phyloP scores from a whole-genome alignment of 331 rosid genomes.

The Arachis monticola region DNA sequence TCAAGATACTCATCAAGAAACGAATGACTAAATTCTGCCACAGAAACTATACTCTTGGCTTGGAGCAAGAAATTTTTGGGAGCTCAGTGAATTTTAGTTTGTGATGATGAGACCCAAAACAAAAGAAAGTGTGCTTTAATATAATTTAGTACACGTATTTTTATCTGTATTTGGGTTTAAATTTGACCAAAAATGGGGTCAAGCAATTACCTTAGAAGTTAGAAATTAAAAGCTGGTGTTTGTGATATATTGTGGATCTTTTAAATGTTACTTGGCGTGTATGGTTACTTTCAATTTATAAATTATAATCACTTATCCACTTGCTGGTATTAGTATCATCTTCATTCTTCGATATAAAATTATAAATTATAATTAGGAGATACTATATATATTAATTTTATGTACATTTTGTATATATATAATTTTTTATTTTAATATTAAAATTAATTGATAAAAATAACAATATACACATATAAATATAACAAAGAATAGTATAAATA shows the following conservation, averaged over 20 bases:
- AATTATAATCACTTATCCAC: no score
- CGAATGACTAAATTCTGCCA: constrained; percentile 37
- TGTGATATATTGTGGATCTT: constrained; percentile 19
- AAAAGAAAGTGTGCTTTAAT: constrained; percentile 26
- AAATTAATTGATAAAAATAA: no score
- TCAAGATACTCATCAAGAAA: constrained; percentile 59
- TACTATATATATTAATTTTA: no score
- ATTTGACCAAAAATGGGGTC: not conserved
- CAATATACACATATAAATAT: no score
- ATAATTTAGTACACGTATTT: constrained; percentile 31
- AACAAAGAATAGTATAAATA: no score
- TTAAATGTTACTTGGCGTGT: constrained; percentile 16
- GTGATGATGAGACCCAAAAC: constrained; percentile 2
- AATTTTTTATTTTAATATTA: no score
- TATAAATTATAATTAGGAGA: no score
- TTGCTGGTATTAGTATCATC: not conserved
- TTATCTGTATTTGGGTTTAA: not conserved
- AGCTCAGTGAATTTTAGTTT: constrained; percentile 28
- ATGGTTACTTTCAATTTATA: constrained; percentile 3
- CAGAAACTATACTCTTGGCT: not conserved
- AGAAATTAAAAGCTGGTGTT: not conserved
- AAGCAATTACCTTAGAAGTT: no score
- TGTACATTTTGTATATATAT: no score
- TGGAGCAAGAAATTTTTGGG: constrained; percentile 49
- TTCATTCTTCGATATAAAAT: no score